Evolutionary conservation across 257 asterid species (phyloP).

Genomic region (Primulina huaijiensis): DNA sequence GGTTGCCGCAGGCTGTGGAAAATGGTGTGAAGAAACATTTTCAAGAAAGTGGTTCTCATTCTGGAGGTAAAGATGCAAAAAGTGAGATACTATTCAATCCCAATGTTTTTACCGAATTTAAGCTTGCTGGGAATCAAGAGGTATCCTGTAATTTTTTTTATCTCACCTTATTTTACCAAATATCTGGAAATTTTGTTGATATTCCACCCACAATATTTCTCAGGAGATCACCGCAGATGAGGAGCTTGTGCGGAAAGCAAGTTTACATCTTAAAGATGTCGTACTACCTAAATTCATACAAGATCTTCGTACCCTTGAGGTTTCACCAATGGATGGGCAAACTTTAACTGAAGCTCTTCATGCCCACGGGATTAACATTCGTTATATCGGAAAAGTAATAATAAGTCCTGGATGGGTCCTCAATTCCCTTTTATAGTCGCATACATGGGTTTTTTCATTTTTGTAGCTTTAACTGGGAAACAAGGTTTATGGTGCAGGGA

Average conservation of each 20-base stretch:
- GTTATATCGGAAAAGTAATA: slow-evolving; percentile 83
- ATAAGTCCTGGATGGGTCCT: slow-evolving; percentile 18
- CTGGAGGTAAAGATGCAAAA: slow-evolving; percentile 33
- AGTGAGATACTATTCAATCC: slow-evolving; percentile 77
- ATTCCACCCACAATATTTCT: slow-evolving; percentile 20
- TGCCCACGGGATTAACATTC: slow-evolving; percentile 89
- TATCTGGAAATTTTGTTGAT: slow-evolving; percentile 18
- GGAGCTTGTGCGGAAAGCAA: slow-evolving; percentile 74
- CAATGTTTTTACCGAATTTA: slow-evolving; percentile 80
- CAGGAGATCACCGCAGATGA: slow-evolving; percentile 85
- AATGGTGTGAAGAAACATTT: slow-evolving; percentile 35
- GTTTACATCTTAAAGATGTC: slow-evolving; percentile 63
- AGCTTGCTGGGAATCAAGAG: slow-evolving; percentile 78
- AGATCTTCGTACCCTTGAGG: slow-evolving; percentile 85
- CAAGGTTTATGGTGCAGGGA: background rate
- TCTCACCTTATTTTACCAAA: slow-evolving; percentile 12
- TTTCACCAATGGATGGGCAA: slow-evolving; percentile 97
- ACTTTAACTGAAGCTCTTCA: slow-evolving; percentile 92
- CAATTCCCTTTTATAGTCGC: slow-evolving; percentile 2
- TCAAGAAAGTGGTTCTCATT: slow-evolving; percentile 36
- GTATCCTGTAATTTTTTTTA: slow-evolving; percentile 31
- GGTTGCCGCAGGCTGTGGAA: slow-evolving; percentile 32
- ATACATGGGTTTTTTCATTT: background rate
- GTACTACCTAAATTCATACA: slow-evolving; percentile 72
- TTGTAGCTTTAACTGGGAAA: slow-evolving; percentile 5